Evolutionary conservation across 371 early-diverging fungal species (phyloP).

Genomic region (Syncephalis fuscata): DNA sequence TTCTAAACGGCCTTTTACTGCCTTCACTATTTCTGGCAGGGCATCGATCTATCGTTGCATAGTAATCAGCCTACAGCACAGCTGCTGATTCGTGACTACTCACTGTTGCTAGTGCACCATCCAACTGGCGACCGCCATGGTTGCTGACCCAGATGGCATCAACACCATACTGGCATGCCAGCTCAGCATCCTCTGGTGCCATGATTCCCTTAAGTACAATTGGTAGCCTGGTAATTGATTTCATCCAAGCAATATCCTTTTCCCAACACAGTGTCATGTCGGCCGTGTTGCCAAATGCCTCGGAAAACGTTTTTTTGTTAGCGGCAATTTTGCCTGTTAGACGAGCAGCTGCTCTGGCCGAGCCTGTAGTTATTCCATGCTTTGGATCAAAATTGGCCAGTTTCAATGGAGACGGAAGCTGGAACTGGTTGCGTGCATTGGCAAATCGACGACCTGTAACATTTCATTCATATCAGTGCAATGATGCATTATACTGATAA

Average conservation of each 20-base stretch:
- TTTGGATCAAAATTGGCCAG: too few relatives aligned
- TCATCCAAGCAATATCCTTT: constrained; percentile 71
- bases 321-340: too few relatives aligned
- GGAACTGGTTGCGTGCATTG: too few relatives aligned
- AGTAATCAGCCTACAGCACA: constrained; percentile 29
- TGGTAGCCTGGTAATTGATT: constrained; percentile 66
- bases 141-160: constrained; percentile 82
- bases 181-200: constrained; percentile 75
- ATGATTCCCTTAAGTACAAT: constrained; percentile 85
- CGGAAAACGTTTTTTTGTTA: too few relatives aligned
- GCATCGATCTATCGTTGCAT: too few relatives aligned
- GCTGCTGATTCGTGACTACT: constrained; percentile 75
- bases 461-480: too few relatives aligned
- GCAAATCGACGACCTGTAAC: too few relatives aligned
- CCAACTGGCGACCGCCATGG: constrained; percentile 93
- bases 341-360: too few relatives aligned
- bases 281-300: constrained; percentile 23
- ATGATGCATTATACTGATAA: too few relatives aligned
- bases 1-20: constrained; percentile 29
- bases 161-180: constrained; percentile 62
- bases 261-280: constrained; percentile 62
- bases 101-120: constrained; percentile 33
- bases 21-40: too few relatives aligned
- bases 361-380: too few relatives aligned
- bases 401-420: too few relatives aligned